Conservation (phyloP, 768 basidiomycete genomes). For the button mushroom (Agaricus bisporus) region DNA sequence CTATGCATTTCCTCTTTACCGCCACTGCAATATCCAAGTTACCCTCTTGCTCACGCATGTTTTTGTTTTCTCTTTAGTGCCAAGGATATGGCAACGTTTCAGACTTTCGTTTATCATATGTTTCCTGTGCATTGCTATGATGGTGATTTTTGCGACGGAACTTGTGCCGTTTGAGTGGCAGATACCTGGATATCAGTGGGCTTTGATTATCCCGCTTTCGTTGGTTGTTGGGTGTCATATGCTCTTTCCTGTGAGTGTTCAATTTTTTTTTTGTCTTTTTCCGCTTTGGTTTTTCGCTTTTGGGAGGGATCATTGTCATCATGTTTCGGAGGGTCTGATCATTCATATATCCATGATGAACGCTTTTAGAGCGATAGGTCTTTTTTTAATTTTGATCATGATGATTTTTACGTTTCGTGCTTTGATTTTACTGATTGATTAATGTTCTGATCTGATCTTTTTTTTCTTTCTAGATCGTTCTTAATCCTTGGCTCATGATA, state of each 20-base stretch:
- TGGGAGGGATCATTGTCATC: neutral
- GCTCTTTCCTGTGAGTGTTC: conserved; percentile 57
- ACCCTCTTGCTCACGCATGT: neutral
- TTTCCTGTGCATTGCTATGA: conserved; percentile 49
- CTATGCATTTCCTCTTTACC: too few relatives aligned
- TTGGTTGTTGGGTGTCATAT: conserved; percentile 65
- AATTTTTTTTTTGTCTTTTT: neutral
- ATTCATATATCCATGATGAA: too few relatives aligned
- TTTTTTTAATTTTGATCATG: too few relatives aligned
- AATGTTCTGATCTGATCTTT: neutral
- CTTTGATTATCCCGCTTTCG: conserved; percentile 68
- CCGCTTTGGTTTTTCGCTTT: neutral
- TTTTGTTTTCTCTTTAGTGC: conserved; percentile 34
- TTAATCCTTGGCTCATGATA: conserved; percentile 86
- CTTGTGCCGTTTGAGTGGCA: conserved; percentile 61
- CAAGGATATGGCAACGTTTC: conserved; percentile 77
- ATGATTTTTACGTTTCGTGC: neutral
- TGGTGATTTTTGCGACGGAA: conserved; percentile 52
- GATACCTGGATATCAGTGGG: conserved; percentile 59
- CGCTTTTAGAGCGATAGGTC: too few relatives aligned
- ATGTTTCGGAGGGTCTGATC: too few relatives aligned
- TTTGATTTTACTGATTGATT: neutral
- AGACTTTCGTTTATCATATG: conserved; percentile 66
- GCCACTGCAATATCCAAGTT: too few relatives aligned
- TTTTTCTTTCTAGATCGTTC: conserved; percentile 43